phyloP scores from a whole-genome alignment of 2,329 filamentous ascomycete species.

The Dothidotthia symphoricarpi region DNA sequence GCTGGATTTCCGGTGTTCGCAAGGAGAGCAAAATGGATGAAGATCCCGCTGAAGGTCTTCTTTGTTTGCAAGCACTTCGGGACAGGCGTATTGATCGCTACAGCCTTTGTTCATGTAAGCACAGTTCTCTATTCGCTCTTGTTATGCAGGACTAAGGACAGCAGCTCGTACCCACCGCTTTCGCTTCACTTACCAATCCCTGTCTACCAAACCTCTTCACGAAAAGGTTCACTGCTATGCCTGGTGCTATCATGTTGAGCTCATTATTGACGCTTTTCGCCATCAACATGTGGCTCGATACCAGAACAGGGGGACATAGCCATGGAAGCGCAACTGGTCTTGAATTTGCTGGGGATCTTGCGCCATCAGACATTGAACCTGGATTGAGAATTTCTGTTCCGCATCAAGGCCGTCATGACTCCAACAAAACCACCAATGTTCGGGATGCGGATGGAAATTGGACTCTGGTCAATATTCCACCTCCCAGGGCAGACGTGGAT shows the following conservation, averaged over 20 bases:
- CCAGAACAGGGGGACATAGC: constrained; percentile 58
- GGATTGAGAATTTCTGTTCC: constrained; percentile 34
- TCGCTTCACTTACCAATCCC: constrained; percentile 47
- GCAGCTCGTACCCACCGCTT: constrained; percentile 60
- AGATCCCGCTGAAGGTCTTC: constrained; percentile 57
- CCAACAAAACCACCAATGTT: constrained; percentile 33
- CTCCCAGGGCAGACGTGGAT: constrained; percentile 38
- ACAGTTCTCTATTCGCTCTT: constrained; percentile 1
- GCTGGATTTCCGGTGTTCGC: constrained; percentile 43
- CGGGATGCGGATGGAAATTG: too few relatives aligned
- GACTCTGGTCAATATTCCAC: too few relatives aligned
- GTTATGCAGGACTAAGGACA: too few relatives aligned
- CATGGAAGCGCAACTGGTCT: constrained; percentile 57
- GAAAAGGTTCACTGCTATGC: constrained; percentile 59
- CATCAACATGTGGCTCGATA: constrained; percentile 62
- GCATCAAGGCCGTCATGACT: constrained; percentile 37
- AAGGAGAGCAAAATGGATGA: constrained; percentile 57
- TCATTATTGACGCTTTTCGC: constrained; percentile 61
- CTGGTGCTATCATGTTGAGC: constrained; percentile 65
- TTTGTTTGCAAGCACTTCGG: constrained; percentile 63
- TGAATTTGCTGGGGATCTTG: constrained; percentile 27
- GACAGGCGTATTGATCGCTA: constrained; percentile 82
- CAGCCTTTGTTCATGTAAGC: constrained; percentile 71
- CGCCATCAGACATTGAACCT: constrained; percentile 25
- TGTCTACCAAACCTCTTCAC: constrained; percentile 61